Base-by-base conservation (phyloP, 208 protist genomes). In the Phytomonas serpens region DNA sequence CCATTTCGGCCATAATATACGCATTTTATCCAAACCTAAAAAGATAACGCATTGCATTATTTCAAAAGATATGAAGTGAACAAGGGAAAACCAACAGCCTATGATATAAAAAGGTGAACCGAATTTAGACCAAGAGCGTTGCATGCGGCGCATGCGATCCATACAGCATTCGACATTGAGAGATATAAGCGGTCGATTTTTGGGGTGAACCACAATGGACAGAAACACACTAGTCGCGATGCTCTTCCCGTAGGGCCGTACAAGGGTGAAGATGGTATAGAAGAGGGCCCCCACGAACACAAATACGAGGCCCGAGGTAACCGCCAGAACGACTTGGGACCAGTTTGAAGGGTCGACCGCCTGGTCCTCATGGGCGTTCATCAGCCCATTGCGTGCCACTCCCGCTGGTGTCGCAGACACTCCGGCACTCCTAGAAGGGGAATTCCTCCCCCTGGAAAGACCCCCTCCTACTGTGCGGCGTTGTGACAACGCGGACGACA, bases 201-300 rank as follows among this genome's bases (percentile, higher is more conserved):
- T 69, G 23, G 81, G 84, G 72, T 93, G 85, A 63, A 89, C 69
- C 27, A 91, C 77, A 38, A 89, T 73, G 38, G 88, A 93, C 36
- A 93, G 74, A 40, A 88, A 34, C 40, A 88, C 68, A n/a, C 71
- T 85, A 37, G 72, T 76, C 23, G 73, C 77, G 52, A 93, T 82
- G 75, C 79, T 81, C 67, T 78, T 63, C 14, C 66, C 51, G 72
- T 93, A 93, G 14, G 88, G 85, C 52, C 52, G 37, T n/a, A 82
- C 85, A 27, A 93, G 77, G 3, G 42, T 23, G 67, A 83, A 89
- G 23, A 87, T 31, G 32, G 79, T 51, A 51, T 89, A 89, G 29
- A 69, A 29, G 10, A 90, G 14, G 3, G 68, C 73, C 30, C 80
- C 38, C 3, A 86, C 81, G 23, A 89, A 52, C n/a, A 78, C 40